phyloP scores from a whole-genome alignment of 768 basidiomycete genomes.

The Chiua virens region DNA sequence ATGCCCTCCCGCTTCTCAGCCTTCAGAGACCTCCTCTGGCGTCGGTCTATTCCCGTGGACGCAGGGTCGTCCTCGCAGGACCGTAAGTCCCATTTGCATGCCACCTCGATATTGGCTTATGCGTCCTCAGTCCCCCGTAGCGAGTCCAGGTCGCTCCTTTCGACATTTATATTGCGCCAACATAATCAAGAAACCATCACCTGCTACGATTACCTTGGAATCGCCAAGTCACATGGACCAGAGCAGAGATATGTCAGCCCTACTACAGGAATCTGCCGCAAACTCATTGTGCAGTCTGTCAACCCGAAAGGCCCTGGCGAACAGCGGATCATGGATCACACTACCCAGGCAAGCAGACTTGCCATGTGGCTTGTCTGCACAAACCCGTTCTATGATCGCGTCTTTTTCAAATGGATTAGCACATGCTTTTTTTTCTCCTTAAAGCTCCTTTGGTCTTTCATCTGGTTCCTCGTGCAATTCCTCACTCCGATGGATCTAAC shows the following conservation, averaged over 20 bases:
- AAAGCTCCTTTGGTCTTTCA: constrained; percentile 12
- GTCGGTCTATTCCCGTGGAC: too few relatives aligned
- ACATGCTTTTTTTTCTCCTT: constrained; percentile 6
- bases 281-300: constrained; percentile 14
- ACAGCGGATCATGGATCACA: constrained; percentile 1
- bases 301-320: constrained; percentile 1
- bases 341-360: constrained; percentile 4
- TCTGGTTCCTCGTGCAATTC: neutral
- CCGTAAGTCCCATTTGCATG: neutral
- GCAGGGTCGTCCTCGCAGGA: neutral
- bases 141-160: neutral
- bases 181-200: neutral
- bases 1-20: too few relatives aligned
- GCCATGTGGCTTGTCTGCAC: constrained; percentile 14
- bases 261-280: constrained; percentile 13
- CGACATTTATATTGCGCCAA: neutral
- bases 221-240: neutral
- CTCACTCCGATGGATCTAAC: too few relatives aligned
- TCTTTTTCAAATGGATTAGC: constrained; percentile 7
- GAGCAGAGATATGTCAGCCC: constrained; percentile 20
- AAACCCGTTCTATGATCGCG: neutral
- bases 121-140: neutral
- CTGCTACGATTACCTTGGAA: constrained; percentile 8
- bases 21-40: too few relatives aligned
- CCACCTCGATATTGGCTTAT: neutral